Conservation (phyloP, 257 asterid species). For the Galeopsis tetrahit region DNA sequence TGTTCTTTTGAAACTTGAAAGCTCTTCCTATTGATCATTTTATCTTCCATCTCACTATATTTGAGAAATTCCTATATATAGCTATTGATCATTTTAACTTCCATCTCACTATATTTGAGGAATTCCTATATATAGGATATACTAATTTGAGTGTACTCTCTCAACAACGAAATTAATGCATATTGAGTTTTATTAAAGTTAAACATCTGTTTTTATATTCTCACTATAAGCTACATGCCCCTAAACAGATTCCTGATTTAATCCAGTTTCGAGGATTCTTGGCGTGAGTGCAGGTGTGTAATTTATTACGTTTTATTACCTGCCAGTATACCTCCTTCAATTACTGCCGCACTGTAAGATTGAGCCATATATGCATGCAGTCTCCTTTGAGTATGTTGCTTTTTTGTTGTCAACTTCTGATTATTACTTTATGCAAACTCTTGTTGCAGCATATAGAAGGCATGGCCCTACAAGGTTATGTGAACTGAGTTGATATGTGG, state of each 20-base stretch:
- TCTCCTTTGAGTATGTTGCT: not conserved
- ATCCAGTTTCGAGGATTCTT: constrained; percentile 24
- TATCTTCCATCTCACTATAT: too few relatives aligned
- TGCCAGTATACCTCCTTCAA: not conserved
- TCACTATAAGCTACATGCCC: constrained; percentile 8
- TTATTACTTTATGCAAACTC: not conserved
- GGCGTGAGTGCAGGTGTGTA: constrained; percentile 37
- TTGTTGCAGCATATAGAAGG: constrained; percentile 40
- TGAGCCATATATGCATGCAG: not conserved
- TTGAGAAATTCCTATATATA: too few relatives aligned
- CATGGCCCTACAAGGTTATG: constrained; percentile 27
- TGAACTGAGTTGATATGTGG: constrained; percentile 31
- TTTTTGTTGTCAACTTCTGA: constrained; percentile 27
- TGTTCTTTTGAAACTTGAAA: constrained; percentile 8
- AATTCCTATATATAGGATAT: too few relatives aligned
- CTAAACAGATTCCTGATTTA: constrained; percentile 44
- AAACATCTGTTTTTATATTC: constrained; percentile 1
- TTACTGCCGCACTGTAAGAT: not conserved
- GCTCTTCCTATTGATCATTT: constrained; percentile 9
- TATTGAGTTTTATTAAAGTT: not conserved
- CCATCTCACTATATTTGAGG: too few relatives aligned
- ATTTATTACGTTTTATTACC: not conserved
- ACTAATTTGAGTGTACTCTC: too few relatives aligned
- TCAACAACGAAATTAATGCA: not conserved
- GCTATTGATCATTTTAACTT: too few relatives aligned